Conservation (phyloP, 371 early-diverging fungal genomes). For the Chytridium lagenaria region DNA sequence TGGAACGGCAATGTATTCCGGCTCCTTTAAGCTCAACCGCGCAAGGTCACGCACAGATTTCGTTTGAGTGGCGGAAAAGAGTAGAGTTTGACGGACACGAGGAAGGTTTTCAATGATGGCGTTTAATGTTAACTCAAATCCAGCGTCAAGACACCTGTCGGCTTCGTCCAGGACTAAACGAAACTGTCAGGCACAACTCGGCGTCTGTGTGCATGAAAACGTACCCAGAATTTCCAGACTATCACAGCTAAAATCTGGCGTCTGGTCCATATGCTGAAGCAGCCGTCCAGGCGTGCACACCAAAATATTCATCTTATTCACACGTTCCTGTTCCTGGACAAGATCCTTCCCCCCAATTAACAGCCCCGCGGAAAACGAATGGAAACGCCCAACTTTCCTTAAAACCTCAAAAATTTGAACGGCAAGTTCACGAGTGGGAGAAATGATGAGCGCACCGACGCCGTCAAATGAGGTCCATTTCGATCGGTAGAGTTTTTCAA, state of each 20-base stretch:
- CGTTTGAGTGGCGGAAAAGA: slow-evolving; percentile 97
- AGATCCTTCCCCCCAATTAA: slow-evolving; percentile 97
- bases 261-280: slow-evolving; percentile 97
- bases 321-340: slow-evolving; percentile 85
- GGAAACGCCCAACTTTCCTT: slow-evolving; percentile 82
- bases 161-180: slow-evolving; percentile 94
- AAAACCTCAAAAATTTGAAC: slow-evolving; percentile 96
- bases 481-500: slow-evolving; percentile 81
- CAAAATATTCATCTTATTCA: slow-evolving; percentile 90
- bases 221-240: slow-evolving; percentile 82
- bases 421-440: slow-evolving; percentile 98
- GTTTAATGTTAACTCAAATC: slow-evolving; percentile 93
- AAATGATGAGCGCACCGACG: slow-evolving; percentile 90
- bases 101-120: slow-evolving; percentile 94
- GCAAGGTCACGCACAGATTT: slow-evolving; percentile 93
- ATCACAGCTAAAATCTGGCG: slow-evolving; percentile 85
- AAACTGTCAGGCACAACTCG: too few species aligned
- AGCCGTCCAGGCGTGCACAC: slow-evolving; percentile 98
- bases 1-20: slow-evolving; percentile 96
- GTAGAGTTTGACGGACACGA: slow-evolving; percentile 82
- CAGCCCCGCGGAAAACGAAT: slow-evolving; percentile 92
- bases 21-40: slow-evolving; percentile 83
- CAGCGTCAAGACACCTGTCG: slow-evolving; percentile 90
- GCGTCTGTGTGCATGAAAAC: too few species aligned
- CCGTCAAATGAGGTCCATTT: slow-evolving; percentile 90